Conservation (phyloP, 2,329 filamentous ascomycete genomes). For the Tolypocladium paradoxum region DNA sequence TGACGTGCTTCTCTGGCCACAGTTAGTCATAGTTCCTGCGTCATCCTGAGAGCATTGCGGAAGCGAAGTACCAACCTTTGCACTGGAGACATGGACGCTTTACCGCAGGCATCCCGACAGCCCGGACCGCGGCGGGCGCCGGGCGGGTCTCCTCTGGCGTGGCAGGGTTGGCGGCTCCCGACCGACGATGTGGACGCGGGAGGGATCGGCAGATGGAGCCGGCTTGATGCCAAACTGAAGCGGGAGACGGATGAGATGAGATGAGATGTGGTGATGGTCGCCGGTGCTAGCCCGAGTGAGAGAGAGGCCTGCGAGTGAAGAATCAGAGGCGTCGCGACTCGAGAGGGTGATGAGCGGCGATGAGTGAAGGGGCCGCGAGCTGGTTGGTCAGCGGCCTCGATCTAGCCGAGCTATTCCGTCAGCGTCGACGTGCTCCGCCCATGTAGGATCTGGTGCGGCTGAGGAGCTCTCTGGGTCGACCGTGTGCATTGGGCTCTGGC, state of each 20-base stretch:
- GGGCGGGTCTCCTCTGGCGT: constrained; percentile 1
- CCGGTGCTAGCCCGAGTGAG: neutral
- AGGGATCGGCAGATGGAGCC: neutral
- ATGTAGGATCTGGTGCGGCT: neutral
- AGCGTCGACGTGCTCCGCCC: no score
- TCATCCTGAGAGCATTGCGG: no score
- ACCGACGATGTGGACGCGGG: neutral
- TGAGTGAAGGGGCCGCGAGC: neutral
- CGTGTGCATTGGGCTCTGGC: neutral
- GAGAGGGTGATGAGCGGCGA: neutral
- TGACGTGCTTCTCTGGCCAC: constrained; percentile 21
- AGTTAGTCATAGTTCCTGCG: constrained; percentile 3
- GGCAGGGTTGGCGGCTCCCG: neutral
- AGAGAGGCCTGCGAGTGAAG: neutral
- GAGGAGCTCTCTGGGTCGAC: neutral
- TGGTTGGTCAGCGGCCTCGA: neutral
- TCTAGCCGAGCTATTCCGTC: neutral
- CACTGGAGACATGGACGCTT: constrained; percentile 23
- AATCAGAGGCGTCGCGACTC: no score
- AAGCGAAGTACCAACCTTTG: constrained; percentile 15
- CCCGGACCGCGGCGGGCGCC: neutral
- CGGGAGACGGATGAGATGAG: neutral
- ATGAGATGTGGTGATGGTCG: neutral
- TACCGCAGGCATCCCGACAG: constrained; percentile 16
- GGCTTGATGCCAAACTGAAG: neutral